Base-by-base conservation (phyloP, 768 basidiomycete genomes). In the Paxillus involutus region DNA sequence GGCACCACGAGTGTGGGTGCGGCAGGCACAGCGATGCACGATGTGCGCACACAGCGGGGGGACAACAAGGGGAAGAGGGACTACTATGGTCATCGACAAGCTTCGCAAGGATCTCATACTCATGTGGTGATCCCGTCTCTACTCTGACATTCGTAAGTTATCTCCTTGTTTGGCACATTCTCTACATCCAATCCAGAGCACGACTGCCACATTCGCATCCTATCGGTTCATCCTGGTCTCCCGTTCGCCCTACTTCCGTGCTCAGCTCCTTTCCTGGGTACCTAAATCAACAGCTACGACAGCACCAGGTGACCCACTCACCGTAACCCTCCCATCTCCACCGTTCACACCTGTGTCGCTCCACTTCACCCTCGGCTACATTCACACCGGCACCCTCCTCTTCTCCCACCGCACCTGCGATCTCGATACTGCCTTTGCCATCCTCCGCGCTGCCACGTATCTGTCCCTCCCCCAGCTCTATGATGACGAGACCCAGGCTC, bases 151-250 rank as follows among this genome's bases (percentile, higher is more conserved):
- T 21, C 21, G 21, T 21, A 21, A 21, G 21, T 21, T 49, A 86
- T 98, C 51, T 80, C 87, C 0, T 81, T 95, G 56, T 81, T 83
- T 0, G 86, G 86, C 44, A 83, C 79, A 53, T 86, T 85, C 61
- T 84, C 81, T 1, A 82, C 84, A 1, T 67, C 78, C 1, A 80
- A 80, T 51, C 84, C 85, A 52, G 87, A 89, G 76, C 50, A 80
- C 86, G 1, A 93, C 88, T 1, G 88, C 88, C 21, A 80, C 94
- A 10, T 98, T 98, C 71, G 87, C 93, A 0, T 87, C 91, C 5
- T 96, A 99, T 68, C 85, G 92, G n/a, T 97, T 96, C 70, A 87
- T 98, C 52, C 86, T 99, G 47, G 86, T 87, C 36, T 92, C 93
- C 2, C 84, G 96, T 10, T 90, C 86, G 2, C 83, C 88, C 0